phyloP scores from a whole-genome alignment of 2,329 filamentous ascomycete genomes.

The Tolypocladium cylindrosporum region DNA sequence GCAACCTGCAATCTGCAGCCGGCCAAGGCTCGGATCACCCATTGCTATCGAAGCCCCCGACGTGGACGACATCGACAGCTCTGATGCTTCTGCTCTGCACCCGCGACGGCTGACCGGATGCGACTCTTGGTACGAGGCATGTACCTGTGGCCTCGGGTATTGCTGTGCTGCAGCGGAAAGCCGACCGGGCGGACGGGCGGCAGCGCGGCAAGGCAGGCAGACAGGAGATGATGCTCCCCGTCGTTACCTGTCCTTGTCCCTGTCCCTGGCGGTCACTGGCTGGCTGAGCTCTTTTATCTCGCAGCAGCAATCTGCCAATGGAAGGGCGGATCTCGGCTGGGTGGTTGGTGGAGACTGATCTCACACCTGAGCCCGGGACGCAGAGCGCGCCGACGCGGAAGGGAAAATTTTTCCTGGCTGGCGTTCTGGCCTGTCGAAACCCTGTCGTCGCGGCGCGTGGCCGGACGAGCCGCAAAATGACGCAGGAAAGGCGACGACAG shows the following conservation, averaged over 20 bases:
- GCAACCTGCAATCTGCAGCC: not conserved
- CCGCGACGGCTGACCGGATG: not conserved
- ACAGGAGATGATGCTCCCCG: not conserved
- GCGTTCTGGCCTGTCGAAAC: not conserved
- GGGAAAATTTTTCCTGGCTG: conserved; percentile 1
- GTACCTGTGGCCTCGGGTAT: not conserved
- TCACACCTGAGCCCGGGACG: not conserved
- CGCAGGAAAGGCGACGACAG: not conserved
- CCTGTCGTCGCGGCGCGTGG: not conserved
- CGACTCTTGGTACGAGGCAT: not conserved
- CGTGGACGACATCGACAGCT: not conserved
- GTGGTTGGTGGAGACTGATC: not conserved
- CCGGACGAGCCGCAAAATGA: not conserved
- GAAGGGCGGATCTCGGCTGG: not conserved
- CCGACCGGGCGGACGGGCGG: not conserved
- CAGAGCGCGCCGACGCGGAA: not conserved
- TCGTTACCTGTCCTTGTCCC: not conserved
- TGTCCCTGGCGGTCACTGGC: not conserved
- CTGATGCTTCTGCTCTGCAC: not conserved
- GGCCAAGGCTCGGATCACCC: not conserved
- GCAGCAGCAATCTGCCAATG: not conserved
- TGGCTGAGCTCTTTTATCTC: not conserved
- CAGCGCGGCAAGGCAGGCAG: not conserved
- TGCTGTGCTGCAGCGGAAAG: not conserved
- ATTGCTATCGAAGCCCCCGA: not conserved